Percentiles rank a stretch among this genome's conserved stretches.
These are phyloP conservation scores for Phytophthora europaea DNA, from an alignment of 352 stramenopile genomes.

Conservation along the genomic window DNA sequence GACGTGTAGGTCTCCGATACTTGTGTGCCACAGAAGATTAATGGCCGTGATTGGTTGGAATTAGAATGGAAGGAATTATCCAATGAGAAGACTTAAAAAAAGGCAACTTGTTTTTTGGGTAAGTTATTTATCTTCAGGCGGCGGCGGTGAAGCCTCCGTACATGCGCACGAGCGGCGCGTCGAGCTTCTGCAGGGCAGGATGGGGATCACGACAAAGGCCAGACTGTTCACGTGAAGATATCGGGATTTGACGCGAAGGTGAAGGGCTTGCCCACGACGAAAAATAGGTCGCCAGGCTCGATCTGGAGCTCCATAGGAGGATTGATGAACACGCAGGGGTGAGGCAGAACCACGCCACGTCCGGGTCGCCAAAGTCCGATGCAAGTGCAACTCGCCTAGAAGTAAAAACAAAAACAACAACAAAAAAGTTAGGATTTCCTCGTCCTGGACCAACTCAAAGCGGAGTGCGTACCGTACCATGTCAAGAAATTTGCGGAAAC, in stretches of 20 bases:
- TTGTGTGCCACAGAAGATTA: slow-evolving; percentile 20
- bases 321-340: slow-evolving; percentile 78
- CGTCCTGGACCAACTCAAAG: neutral
- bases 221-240: too few species aligned
- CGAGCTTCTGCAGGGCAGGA: too few species aligned
- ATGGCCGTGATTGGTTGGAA: slow-evolving; percentile 15
- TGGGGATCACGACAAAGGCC: too few species aligned
- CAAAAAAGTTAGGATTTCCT: neutral
- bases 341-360: slow-evolving; percentile 56
- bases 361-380: slow-evolving; percentile 76
- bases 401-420: neutral
- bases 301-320: slow-evolving; percentile 66
- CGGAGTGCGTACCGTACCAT: slow-evolving; percentile 50
- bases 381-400: slow-evolving; percentile 66
- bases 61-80: neutral
- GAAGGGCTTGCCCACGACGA: slow-evolving; percentile 76
- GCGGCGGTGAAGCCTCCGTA: too few species aligned
- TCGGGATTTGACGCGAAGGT: slow-evolving; percentile 46
- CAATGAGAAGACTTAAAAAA: slow-evolving; percentile 1
- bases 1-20: slow-evolving; percentile 8
- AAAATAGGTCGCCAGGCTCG: slow-evolving; percentile 70
- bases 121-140: too few species aligned
- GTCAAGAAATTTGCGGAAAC: slow-evolving; percentile 82
- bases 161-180: too few species aligned
- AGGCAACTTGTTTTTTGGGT: slow-evolving; percentile 10